Base-by-base conservation (phyloP, 73 alveolate genomes). In the Tetrahymena elliotti region DNA sequence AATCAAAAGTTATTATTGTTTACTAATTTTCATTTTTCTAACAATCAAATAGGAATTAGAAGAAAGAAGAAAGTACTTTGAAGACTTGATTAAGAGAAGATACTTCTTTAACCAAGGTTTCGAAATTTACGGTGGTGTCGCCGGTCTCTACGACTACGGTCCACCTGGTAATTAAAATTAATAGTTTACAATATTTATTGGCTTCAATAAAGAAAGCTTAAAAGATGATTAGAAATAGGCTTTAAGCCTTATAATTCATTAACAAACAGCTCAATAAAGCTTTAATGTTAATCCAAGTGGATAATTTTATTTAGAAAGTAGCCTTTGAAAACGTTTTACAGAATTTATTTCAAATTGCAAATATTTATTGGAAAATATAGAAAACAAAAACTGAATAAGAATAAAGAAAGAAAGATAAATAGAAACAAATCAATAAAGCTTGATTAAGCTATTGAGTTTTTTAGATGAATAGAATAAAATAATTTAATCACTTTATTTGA, bases 111-210 rank as follows among this genome's bases (percentile, higher is more conserved):
- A 94, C 93, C 95, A 94, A 41, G 98, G 99, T 39, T 99, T 99
- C 94, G 99, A 97, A 95, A 98, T 99, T 93, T 99, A 99, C 94
- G 99, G 99, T 52, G 99, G 99, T 38, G 99, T 99, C 54, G 99
- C 99, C 53, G 99, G 99, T 93, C 98, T 99, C 96, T 99, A 98
- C 97, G 99, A 99, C 96, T 99, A 97, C 96, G 99, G 99, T 83
- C 99, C 99, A 47, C 99, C 88, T 68, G 88, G 88, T 68, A 68
- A 68, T 68, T 41, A 41, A 41, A 41, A 41, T 41, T 68, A 68
- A 68, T 68, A n/a, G 38, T 68, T 68, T 68, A 22, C 36, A 68
- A 31, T 22, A 68, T 40, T 24, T 24, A 68, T 68, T 31, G 16
- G 22, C 34, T 27, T 24, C 38, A 22, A 16, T 4, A 10, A 7